A percentile compares a stretch with the other conserved stretches of the same genome.
Evolutionary conservation across 1,284 basidiomycete genomes (phyloP).

Genomic region (Cutaneotrichosporon sp.): DNA sequence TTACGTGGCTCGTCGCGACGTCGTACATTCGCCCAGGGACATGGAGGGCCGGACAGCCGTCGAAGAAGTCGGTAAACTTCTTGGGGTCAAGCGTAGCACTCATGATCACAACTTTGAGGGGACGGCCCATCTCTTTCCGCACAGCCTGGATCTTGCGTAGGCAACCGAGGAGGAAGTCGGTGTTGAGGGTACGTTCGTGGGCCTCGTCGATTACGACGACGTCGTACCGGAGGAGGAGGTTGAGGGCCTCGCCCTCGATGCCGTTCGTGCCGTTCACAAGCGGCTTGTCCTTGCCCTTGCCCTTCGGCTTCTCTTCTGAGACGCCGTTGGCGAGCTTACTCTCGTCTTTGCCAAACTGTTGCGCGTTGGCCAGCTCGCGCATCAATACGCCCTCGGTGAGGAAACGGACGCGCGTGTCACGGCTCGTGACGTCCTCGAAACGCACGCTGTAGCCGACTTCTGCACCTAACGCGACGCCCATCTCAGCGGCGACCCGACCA

Average conservation of each 20-base stretch:
- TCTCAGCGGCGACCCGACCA: conserved; percentile 80
- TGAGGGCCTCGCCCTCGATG: conserved; percentile 22
- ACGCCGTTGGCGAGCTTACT: conserved; percentile 5
- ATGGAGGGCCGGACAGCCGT: conserved; percentile 78
- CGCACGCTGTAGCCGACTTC: conserved; percentile 92
- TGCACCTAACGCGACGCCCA: conserved; percentile 66
- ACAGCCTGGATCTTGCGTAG: conserved; percentile 79
- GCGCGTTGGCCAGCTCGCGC: conserved; percentile 50
- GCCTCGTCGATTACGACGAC: conserved; percentile 94
- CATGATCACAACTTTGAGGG: conserved; percentile 91
- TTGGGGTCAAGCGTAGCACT: conserved; percentile 94
- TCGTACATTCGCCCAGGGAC: conserved; percentile 90
- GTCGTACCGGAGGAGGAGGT: conserved; percentile 76
- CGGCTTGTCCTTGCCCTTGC: not conserved
- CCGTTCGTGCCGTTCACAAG: conserved; percentile 1
- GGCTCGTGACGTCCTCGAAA: conserved; percentile 78
- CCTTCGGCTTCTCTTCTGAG: conserved; percentile 3
- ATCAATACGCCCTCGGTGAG: conserved; percentile 96
- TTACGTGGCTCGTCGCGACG: conserved; percentile 77
- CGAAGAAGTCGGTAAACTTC: conserved; percentile 85
- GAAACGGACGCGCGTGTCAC: conserved; percentile 78
- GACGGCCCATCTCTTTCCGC: conserved; percentile 58
- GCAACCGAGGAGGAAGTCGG: conserved; percentile 89
- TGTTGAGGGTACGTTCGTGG: conserved; percentile 91
- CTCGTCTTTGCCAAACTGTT: conserved; percentile 2